A percentile compares a stretch with the other conserved stretches of the same genome.
These are phyloP conservation scores for Rhododendron griersonianum DNA, from an alignment of 148 eudicot species.

Conservation along the genomic window DNA sequence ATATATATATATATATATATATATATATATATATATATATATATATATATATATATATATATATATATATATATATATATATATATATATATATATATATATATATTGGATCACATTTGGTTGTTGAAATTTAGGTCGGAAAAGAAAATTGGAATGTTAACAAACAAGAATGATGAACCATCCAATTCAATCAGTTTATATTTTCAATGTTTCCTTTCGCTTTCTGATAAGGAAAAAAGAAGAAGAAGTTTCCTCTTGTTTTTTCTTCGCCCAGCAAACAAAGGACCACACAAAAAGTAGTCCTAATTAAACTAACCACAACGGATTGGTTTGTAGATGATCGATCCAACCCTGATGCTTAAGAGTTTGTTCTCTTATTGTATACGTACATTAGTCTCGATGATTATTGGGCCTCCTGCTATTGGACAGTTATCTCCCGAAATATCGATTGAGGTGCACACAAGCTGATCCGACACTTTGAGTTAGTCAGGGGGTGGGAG, in stretches of 20 bases:
- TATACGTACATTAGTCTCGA: no score
- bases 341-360: background rate
- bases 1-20: no score
- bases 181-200: background rate
- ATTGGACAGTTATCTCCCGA: background rate
- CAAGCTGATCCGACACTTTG: background rate
- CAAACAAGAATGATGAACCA: background rate
- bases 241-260: background rate
- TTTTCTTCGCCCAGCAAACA: background rate
- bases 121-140: background rate
- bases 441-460: no score
- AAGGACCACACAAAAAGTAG: background rate
- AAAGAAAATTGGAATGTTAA: background rate
- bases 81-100: no score
- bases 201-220: background rate
- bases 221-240: background rate
- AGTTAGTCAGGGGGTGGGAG: no score
- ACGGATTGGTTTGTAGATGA: background rate
- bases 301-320: background rate
- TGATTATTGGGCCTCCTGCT: background rate
- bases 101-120: background rate
- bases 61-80: no score
- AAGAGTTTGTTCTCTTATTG: background rate
- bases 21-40: no score
- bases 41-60: no score